Percentiles rank a stretch among this genome's conserved stretches.
phyloP scores from a whole-genome alignment of 306 rosid species.

The Prosopis cineraria region DNA sequence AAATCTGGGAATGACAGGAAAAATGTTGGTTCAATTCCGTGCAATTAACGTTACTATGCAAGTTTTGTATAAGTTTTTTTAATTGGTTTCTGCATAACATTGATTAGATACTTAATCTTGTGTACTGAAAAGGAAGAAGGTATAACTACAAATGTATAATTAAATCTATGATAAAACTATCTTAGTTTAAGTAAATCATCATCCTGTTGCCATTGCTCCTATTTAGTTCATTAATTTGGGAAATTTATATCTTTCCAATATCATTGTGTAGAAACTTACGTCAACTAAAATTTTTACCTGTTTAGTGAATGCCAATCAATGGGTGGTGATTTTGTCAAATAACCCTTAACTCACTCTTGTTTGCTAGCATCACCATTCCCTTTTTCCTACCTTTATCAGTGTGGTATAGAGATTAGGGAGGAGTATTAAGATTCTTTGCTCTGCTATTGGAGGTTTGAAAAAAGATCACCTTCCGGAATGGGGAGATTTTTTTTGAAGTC shows the following conservation, averaged over 20 bases:
- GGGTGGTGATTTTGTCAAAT: not conserved
- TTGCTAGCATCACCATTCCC: not conserved
- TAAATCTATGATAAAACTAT: constrained; percentile 9
- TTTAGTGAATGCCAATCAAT: not conserved
- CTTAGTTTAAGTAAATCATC: not conserved
- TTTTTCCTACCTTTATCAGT: not conserved
- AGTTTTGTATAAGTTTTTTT: not conserved
- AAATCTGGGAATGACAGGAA: not conserved
- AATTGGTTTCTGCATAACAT: not conserved
- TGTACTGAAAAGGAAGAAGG: not conserved
- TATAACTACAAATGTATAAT: not conserved
- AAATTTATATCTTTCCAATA: not conserved
- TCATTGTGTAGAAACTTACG: not conserved
- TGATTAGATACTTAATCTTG: not conserved
- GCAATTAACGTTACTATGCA: not conserved
- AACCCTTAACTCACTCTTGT: not conserved
- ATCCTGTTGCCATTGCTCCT: not conserved
- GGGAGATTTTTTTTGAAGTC: not conserved
- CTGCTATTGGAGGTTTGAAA: not conserved
- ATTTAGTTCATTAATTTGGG: not conserved
- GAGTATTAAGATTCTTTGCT: not conserved
- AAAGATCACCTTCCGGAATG: not conserved
- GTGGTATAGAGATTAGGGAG: not conserved
- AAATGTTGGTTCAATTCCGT: not conserved
- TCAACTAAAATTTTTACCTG: not conserved